Conservation (phyloP, 176 grass and related monocot genomes). For the Oryza meridionalis region DNA sequence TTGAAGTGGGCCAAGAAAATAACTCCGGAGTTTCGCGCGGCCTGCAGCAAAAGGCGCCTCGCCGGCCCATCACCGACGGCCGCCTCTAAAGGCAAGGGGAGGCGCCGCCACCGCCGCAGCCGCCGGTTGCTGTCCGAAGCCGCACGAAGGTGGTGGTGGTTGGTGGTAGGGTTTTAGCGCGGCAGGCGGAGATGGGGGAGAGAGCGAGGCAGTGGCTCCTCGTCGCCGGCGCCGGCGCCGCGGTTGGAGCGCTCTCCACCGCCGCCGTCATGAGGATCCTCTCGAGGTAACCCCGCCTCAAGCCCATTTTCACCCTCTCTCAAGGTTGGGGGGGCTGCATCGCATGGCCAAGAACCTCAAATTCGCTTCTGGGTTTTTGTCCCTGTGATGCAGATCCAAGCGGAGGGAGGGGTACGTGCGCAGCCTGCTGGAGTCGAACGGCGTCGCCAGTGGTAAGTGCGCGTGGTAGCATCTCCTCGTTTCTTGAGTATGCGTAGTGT, state of each 20-base stretch:
- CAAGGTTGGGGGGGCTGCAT: background rate
- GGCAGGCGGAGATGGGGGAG: conserved; percentile 45
- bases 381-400: conserved; percentile 33
- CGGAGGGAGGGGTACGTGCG: conserved; percentile 41
- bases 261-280: conserved; percentile 45
- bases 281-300: conserved; percentile 49
- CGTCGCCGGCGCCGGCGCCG: conserved; percentile 50
- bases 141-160: background rate
- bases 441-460: background rate
- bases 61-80: background rate
- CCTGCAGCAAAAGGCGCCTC: background rate
- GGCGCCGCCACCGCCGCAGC: background rate
- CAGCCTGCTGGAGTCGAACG: conserved; percentile 43
- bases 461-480: background rate
- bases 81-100: background rate
- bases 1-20: too few species aligned
- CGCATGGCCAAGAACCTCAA: background rate
- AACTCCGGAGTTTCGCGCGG: too few species aligned
- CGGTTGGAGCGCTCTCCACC: conserved; percentile 60
- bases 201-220: conserved; percentile 66
- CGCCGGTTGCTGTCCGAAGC: background rate
- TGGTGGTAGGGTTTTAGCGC: conserved; percentile 42
- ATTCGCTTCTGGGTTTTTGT: background rate
- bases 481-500: background rate
- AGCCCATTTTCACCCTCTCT: background rate